phyloP scores from a whole-genome alignment of 2,329 filamentous ascomycete species.

The Cordyceps fumosorosea region DNA sequence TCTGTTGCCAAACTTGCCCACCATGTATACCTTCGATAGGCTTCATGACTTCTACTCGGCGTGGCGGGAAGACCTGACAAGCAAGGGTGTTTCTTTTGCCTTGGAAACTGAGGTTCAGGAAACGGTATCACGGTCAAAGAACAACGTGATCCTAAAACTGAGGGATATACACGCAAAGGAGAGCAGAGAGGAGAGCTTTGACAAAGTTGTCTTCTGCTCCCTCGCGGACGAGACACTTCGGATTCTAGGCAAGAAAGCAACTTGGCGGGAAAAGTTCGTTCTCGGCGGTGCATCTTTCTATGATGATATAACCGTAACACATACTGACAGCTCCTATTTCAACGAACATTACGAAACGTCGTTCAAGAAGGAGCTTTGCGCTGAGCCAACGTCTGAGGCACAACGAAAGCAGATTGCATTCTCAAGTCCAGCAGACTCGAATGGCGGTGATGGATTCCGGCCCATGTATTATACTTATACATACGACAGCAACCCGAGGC shows the following conservation, averaged over 20 bases:
- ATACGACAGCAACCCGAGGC: slow-evolving; percentile 47
- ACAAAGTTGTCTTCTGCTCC: slow-evolving; percentile 61
- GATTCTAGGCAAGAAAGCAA: slow-evolving; percentile 51
- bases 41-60: slow-evolving; percentile 54
- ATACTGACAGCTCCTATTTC: slow-evolving; percentile 60
- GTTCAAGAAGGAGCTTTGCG: slow-evolving; percentile 46
- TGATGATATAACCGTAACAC: slow-evolving; percentile 66
- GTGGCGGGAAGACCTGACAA: slow-evolving; percentile 49
- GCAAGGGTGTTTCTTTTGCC: slow-evolving; percentile 49
- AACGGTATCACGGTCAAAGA: slow-evolving; percentile 44
- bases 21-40: slow-evolving; percentile 61
- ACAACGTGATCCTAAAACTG: slow-evolving; percentile 46
- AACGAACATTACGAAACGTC: slow-evolving; percentile 60
- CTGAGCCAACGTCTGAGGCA: slow-evolving; percentile 35
- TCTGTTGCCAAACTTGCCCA: slow-evolving; percentile 51
- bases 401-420: slow-evolving; percentile 34
- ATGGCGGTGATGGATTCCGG: slow-evolving; percentile 46
- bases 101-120: slow-evolving; percentile 49
- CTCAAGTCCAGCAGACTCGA: slow-evolving; percentile 38
- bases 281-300: slow-evolving; percentile 65
- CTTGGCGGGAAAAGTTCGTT: slow-evolving; percentile 56
- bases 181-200: slow-evolving; percentile 48
- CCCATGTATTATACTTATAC: slow-evolving; percentile 62
- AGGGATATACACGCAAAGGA: slow-evolving; percentile 45
- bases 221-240: slow-evolving; percentile 58